phyloP scores from a whole-genome alignment of 1,284 basidiomycete genomes.

The Limonomyces culmigenus region DNA sequence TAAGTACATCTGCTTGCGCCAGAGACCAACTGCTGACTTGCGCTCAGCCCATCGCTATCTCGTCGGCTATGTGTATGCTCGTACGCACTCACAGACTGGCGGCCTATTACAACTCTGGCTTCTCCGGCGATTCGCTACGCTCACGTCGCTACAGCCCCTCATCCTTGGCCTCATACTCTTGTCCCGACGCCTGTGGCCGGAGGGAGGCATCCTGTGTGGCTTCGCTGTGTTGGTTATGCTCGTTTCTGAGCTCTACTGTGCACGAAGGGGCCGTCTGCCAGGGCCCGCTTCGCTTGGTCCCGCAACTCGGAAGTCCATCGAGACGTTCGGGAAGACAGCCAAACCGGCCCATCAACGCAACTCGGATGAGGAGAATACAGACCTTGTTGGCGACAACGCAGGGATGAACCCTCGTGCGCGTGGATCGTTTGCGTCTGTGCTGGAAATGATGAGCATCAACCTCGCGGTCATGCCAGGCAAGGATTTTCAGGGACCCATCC shows the following conservation, averaged over 20 bases:
- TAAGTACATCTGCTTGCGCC: conserved; percentile 14
- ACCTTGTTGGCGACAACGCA: conserved; percentile 27
- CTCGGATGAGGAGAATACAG: conserved; percentile 31
- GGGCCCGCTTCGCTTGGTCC: conserved; percentile 29
- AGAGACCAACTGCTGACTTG: conserved; percentile 3
- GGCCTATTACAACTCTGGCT: conserved; percentile 62
- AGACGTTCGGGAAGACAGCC: conserved; percentile 30
- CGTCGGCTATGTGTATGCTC: conserved; percentile 56
- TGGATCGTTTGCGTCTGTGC: conserved; percentile 56
- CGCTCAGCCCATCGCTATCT: conserved; percentile 52
- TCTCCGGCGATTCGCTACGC: conserved; percentile 45
- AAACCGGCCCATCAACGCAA: conserved; percentile 16
- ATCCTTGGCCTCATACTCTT: conserved; percentile 59
- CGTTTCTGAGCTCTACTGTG: conserved; percentile 40
- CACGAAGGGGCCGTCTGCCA: conserved; percentile 28
- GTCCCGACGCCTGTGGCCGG: conserved; percentile 46
- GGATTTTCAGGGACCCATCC: conserved; percentile 38
- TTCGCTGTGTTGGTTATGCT: conserved; percentile 33
- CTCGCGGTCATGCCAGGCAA: conserved; percentile 51
- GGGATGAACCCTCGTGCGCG: conserved; percentile 23
- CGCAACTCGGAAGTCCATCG: conserved; percentile 40
- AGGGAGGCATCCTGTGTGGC: conserved; percentile 46
- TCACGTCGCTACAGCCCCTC: conserved; percentile 54
- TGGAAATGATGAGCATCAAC: conserved; percentile 68
- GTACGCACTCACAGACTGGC: conserved; percentile 53